Evolutionary conservation across 495 filamentous ascomycete genomes (phyloP), one percentile per base, ranked within the genome.

Genomic region (Aspergillus nanangensis): DNA sequence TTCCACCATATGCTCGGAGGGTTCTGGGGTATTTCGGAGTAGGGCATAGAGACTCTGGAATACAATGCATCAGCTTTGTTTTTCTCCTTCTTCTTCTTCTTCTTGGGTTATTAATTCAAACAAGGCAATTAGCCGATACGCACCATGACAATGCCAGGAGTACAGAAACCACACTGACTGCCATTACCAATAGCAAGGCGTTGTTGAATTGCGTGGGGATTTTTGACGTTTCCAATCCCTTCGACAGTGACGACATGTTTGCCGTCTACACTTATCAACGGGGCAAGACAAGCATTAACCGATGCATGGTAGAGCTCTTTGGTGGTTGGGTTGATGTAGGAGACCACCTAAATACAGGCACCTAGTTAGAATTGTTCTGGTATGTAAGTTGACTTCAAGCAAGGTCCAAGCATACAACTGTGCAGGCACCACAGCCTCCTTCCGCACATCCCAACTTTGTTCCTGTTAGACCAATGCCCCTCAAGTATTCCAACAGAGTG

Each of bases 171-270:
- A 59, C 82, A 86, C 62, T 86, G 82, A 29, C 77, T 81, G 24
- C 82, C 82, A 57, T 85, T 77, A 33, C 74, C 64, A 63, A 83
- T 84, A 17, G 90, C 90, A 48, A 98, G 86, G 35, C 93, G 80
- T 67, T 98, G 91, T 66, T 98, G 93, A 2, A 86, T 72, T 3
- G 93, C 88, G 71, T 98, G 93, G 9, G 93, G 93, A 29, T 77
- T 79, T 64, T 90, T 86, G 38, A 86, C 81, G 58, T 87, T 86
- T 8, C 93, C 93, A 63, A 98, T 95, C n/a, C 93, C 93, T 65
- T 98, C 93, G 10, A 98, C 82, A 7, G 93, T 98, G 55, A 98
- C 91, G 50, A 98, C 91, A 77, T 98, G 93, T 65, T 98, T 98
- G 19, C 93, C 93, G 67, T 96, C 93, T 11, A 98, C 79, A 49